Base-by-base conservation (phyloP, 1,284 basidiomycete species). In the Malassezia pachydermatis region DNA sequence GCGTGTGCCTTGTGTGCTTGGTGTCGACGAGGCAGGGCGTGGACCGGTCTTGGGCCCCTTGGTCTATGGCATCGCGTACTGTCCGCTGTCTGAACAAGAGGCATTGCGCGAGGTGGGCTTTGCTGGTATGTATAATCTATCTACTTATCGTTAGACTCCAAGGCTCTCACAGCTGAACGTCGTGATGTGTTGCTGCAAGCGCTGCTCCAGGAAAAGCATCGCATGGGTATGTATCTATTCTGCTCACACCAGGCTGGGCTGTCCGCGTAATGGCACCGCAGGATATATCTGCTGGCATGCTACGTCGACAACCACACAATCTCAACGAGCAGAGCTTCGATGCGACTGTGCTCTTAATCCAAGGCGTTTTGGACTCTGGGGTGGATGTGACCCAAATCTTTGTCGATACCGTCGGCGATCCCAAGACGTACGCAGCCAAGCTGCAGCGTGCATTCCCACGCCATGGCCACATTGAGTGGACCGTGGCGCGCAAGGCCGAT, bases 11-110 rank as follows among this genome's bases (percentile, higher is more conserved):
- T 69, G 65, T 41, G 60, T 61, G 10, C 45, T 98, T 48, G 92
- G 92, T 29, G 88, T 98, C 6, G 92, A 98, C 72, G 92, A 98
- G 73, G 92, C 92, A 0, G 92, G 92, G 1, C 78, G 92, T 51
- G 92, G 94, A 0, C 92, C 90, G 11, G 89, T 89, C 1, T 76
- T 95, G 0, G 77, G 78, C 2, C 92, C 92, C 0, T 79, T 96
- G 58, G 92, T 98, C 0, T 98, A 98, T 65, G 92, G 86, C 2
- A 81, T 92, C 20, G 88, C 92, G 0, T 96, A 88, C 72, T 96
- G 90, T 63, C 86, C 88, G 0, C 75, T 79, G 4, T 76, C 81
- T 9, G 95, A 86, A 74, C 78, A 83, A 60, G 79, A 83, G 7
- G 73, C 80, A 11, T 74, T 98, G 41, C 82, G 87, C 41, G 73